Evolutionary conservation across 352 stramenopile species (phyloP), one percentile per base, ranked within the genome.

Genomic region (Pythium graminicola): DNA sequence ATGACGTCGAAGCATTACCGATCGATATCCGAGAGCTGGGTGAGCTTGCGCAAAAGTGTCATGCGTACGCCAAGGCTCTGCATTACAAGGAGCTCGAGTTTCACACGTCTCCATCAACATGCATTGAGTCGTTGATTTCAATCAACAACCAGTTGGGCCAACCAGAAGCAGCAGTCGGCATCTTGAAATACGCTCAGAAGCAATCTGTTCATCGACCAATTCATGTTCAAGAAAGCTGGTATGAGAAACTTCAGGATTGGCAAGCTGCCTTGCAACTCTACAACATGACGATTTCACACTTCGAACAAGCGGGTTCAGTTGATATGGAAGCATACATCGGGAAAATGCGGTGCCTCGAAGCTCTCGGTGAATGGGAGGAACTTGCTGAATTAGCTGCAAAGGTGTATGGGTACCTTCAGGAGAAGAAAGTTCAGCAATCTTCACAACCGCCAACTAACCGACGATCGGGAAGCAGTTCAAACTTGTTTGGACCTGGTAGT

Each of bases 11-110:
- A 62, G 76, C 82, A 10, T 67, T 99, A 33, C 95, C 97, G 13
- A 99, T 99, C 58, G 94, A 99, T 61, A 98, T 98, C 60, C 85
- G 89, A 2, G 72, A 98, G 27, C 74, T 99, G 1, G 96, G 95
- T 3, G 90, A 97, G 47, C 73, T 99, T n/a, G 96, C 97, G 6
- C 77, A 98, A 57, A 98, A 98, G 52, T 99, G 96, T 51, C 95
- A 99, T 67, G 97, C 97, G 27, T 99, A 99, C 51, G 97, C 97
- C 3, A 99, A 99, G 69, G 96, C 96, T 3, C 64, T 99, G 27
- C 93, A 98, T 55, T 99, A 98, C 72, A 98, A 99, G 68, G 97
- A 99, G 69, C 79, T 98, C 6, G 96, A 99, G 67, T 99, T 99
- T 57, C 87, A 94, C 60, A 91, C 84, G 9, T 89, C 86, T 36